phyloP scores from a whole-genome alignment of 2,329 filamentous ascomycete genomes.

The Trichoderma semiorbis region DNA sequence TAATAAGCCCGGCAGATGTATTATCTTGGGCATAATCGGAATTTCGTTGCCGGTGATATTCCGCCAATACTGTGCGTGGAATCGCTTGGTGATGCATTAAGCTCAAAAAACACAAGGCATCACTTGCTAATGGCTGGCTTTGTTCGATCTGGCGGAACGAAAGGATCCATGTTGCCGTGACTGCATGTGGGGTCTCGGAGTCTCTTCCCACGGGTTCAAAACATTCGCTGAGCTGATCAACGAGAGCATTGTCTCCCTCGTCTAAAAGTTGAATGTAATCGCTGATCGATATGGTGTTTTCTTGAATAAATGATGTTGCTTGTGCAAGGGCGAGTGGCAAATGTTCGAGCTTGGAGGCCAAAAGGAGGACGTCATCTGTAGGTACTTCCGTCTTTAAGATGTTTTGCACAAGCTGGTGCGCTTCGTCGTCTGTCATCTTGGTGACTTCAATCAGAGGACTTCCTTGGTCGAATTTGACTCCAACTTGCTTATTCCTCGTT shows the following conservation, averaged over 20 bases:
- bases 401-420: conserved; percentile 25
- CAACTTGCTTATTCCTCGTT: conserved; percentile 31
- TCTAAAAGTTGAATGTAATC: conserved; percentile 30
- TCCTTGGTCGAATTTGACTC: conserved; percentile 22
- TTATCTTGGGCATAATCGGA: not conserved
- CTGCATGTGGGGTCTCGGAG: not conserved
- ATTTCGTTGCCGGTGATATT: not conserved
- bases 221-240: conserved; percentile 28
- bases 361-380: conserved; percentile 12
- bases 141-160: not conserved
- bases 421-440: conserved; percentile 29
- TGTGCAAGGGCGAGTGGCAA: conserved; percentile 35
- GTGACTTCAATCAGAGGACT: conserved; percentile 24
- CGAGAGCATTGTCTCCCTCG: conserved; percentile 23
- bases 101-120: not conserved
- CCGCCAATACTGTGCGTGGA: not conserved
- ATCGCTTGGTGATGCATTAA: not conserved
- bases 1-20: not conserved
- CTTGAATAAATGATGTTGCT: conserved; percentile 33
- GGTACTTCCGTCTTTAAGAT: conserved; percentile 17
- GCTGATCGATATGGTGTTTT: conserved; percentile 26
- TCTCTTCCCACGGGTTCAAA: conserved; percentile 32
- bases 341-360: conserved; percentile 29
- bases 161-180: not conserved
- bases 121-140: not conserved